Evolutionary conservation across 1,284 basidiomycete species (phyloP), one percentile per base, ranked within the genome.

Genomic region (Golubevia sp.): DNA sequence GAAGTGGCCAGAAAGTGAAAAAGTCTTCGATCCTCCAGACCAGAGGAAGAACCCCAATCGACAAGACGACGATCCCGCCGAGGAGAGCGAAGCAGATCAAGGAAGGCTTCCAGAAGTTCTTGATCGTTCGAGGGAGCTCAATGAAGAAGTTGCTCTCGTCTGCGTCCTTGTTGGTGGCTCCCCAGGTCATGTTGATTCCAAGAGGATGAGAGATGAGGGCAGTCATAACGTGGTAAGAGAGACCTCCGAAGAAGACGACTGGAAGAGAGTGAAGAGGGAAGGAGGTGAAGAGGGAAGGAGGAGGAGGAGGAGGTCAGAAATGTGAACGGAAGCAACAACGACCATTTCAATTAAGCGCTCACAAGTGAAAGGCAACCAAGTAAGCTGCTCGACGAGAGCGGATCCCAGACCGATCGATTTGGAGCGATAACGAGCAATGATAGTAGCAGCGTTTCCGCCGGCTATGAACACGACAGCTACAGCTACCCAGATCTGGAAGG

Each of bases 221-320:
- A 34, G 5, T 34, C 30, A 34, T 11, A 5, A 3, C 30, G 67
- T 91, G 91, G 58, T 91, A 88, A 58, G 89, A 89, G 61, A 93
- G 86, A 0, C 92, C 92, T 30, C 89, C 89, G 75, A 93, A 93
- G 88, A 93, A 93, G 85, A 92, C 91, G 85, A 34, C 30, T 34
- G 30, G 4, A 5, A 27, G 24, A 90, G 90, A 86, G 91, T 38
- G 52, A 15, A 24, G 1, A 23, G 11, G 11, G 34, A 54, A 74
- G 8, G 0, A 61, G 61, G 38, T 76, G 74, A 13, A 70, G 58
- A 1, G 66, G 13, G 0, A 76, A 56, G 5, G 74, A 71, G 1
- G 55, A 54, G n/a, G 38, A 70, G n/a, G 2, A 76, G 65, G 63
- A 73, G 72, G 58, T 57, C 68, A 18, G 72, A 67, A n/a, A n/a